phyloP scores from a whole-genome alignment of 371 early-diverging fungal genomes.

The Mucor irregularis region DNA sequence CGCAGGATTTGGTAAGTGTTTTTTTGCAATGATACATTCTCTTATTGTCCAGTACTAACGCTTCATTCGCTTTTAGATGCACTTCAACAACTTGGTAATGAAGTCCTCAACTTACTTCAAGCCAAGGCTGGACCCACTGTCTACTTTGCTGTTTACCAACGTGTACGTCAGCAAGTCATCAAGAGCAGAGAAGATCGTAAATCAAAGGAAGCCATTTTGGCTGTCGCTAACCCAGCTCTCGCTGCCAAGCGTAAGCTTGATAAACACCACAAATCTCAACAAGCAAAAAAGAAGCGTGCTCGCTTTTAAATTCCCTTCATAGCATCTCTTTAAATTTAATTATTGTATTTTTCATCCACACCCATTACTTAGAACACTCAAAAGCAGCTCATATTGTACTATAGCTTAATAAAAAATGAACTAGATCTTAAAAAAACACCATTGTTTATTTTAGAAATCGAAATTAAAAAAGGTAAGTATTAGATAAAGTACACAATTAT shows the following conservation, averaged over 20 bases:
- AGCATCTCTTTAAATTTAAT: neutral
- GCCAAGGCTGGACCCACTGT: constrained; percentile 75
- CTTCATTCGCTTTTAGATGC: constrained; percentile 50
- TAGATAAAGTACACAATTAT: too few relatives aligned
- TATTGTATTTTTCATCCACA: neutral
- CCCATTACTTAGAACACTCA: too few relatives aligned
- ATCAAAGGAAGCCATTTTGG: constrained; percentile 59
- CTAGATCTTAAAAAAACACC: too few relatives aligned
- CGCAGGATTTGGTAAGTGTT: constrained; percentile 52
- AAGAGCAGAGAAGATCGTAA: constrained; percentile 33
- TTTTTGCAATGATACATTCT: too few relatives aligned
- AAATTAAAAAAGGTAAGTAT: too few relatives aligned
- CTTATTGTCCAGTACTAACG: neutral
- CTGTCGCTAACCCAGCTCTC: constrained; percentile 31
- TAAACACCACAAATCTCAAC: constrained; percentile 30
- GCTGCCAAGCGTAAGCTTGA: constrained; percentile 38
- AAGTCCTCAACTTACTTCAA: constrained; percentile 80
- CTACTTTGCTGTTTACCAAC: constrained; percentile 73
- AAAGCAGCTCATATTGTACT: too few relatives aligned
- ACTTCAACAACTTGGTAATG: constrained; percentile 74
- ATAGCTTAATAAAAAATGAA: too few relatives aligned
- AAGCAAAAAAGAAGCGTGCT: constrained; percentile 25
- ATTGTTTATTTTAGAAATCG: too few relatives aligned
- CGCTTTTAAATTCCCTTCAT: constrained; percentile 5
- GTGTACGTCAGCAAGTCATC: constrained; percentile 66